These are phyloP conservation scores for Thuja plicata DNA, from an alignment of 83 land plant species.

Conservation along the genomic window DNA sequence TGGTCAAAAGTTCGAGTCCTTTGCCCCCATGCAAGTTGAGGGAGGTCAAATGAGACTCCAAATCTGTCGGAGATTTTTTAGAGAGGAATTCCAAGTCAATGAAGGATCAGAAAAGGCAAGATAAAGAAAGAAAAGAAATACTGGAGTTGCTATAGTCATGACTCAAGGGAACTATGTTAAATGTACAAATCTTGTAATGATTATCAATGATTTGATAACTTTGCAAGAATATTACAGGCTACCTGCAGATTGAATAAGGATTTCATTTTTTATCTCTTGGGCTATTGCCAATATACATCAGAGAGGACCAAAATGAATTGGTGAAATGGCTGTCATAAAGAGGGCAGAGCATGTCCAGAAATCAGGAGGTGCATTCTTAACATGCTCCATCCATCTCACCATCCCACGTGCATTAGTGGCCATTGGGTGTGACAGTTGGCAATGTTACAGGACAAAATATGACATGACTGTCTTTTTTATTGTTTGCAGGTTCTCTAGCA, in stretches of 20 bases:
- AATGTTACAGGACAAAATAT: no score
- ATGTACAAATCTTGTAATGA: background rate
- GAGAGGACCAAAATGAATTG: no score
- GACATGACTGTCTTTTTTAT: no score
- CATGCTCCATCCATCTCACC: no score
- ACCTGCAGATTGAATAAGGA: background rate
- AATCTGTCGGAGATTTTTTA: background rate
- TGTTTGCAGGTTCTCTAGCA: no score
- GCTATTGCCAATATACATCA: background rate
- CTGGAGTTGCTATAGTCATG: background rate
- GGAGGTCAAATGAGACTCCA: background rate
- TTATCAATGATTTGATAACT: no score
- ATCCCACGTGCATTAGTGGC: no score
- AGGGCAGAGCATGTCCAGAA: background rate
- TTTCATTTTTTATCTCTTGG: background rate
- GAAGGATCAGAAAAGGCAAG: background rate
- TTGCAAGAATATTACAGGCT: background rate
- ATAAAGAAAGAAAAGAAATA: no score
- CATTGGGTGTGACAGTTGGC: no score
- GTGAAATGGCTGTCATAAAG: background rate
- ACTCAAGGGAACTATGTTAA: background rate
- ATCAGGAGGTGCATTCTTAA: no score
- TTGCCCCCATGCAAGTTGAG: conserved; percentile 23
- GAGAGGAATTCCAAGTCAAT: background rate
- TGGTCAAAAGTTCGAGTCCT: conserved; percentile 15